Evolutionary conservation across 2,329 filamentous ascomycete species (phyloP).

Genomic region (Pezicula neosporulosa): DNA sequence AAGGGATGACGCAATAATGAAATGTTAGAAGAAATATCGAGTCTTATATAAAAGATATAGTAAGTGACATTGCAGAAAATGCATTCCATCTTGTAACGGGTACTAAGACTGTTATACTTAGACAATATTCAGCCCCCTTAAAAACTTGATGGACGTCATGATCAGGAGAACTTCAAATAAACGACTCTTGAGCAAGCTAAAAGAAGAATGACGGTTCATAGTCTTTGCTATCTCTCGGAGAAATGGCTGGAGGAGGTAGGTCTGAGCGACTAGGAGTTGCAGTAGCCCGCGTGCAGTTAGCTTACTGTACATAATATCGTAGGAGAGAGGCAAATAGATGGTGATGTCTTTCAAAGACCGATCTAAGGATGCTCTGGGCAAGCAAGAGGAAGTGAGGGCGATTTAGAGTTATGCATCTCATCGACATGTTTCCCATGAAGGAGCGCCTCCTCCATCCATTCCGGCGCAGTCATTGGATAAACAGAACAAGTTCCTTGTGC

Average conservation of each 20-base stretch:
- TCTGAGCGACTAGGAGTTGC: background rate
- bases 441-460: too few relatives aligned
- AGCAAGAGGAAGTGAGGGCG: background rate
- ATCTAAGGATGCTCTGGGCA: background rate
- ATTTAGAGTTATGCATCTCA: background rate
- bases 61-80: too few relatives aligned
- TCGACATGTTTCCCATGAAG: background rate
- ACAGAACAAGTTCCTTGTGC: background rate
- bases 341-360: background rate
- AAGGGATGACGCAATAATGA: too few relatives aligned
- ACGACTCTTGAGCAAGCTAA: too few relatives aligned
- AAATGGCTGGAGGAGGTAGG: background rate
- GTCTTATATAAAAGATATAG: too few relatives aligned
- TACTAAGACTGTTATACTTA: too few relatives aligned
- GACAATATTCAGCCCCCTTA: too few relatives aligned
- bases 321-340: background rate
- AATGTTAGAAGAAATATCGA: too few relatives aligned
- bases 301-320: background rate
- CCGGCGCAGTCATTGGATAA: too few relatives aligned
- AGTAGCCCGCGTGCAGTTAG: background rate
- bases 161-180: too few relatives aligned
- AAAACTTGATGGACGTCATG: too few relatives aligned
- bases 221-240: background rate
- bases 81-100: too few relatives aligned
- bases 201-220: conserved; percentile 1